Evolutionary conservation across 1,284 basidiomycete species (phyloP).

Genomic region (Gomphus sp.): DNA sequence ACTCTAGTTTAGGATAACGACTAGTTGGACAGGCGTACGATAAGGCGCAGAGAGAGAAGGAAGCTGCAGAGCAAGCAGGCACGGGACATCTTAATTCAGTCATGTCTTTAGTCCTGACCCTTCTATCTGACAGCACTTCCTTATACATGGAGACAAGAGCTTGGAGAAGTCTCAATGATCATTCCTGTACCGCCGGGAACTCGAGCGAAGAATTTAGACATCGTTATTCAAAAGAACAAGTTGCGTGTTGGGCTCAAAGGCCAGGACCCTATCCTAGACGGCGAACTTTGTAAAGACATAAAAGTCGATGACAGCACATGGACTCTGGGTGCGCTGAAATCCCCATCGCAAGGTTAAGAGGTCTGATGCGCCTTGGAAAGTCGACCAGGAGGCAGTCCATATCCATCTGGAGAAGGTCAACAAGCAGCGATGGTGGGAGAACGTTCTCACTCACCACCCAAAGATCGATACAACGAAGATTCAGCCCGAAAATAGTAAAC

Average conservation of each 20-base stretch:
- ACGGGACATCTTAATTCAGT: conserved; percentile 22
- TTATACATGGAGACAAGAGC: conserved; percentile 87
- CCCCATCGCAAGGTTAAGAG: conserved; percentile 8
- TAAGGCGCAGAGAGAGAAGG: conserved; percentile 55
- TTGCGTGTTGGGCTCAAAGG: conserved; percentile 84
- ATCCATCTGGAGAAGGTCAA: conserved; percentile 87
- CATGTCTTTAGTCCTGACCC: neutral
- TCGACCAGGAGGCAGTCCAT: conserved; percentile 66
- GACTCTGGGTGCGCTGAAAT: conserved; percentile 65
- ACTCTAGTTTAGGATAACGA: neutral
- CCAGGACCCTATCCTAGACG: conserved; percentile 74
- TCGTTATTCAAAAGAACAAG: conserved; percentile 75
- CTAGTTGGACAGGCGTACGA: conserved; percentile 38
- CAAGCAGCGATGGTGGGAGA: conserved; percentile 94
- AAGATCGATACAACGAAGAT: conserved; percentile 98
- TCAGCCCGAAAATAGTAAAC: conserved; percentile 89
- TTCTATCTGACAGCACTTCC: conserved; percentile 57
- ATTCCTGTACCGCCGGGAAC: conserved; percentile 86
- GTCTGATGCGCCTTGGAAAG: conserved; percentile 29
- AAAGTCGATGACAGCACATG: conserved; percentile 96
- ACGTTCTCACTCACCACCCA: conserved; percentile 90
- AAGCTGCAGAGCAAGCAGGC: conserved; percentile 82
- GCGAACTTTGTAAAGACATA: conserved; percentile 91
- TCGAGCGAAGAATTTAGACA: conserved; percentile 64
- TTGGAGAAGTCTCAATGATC: conserved; percentile 78